phyloP scores from a whole-genome alignment of 2,329 filamentous ascomycete genomes.

The Chaetomiaceae sp. region DNA sequence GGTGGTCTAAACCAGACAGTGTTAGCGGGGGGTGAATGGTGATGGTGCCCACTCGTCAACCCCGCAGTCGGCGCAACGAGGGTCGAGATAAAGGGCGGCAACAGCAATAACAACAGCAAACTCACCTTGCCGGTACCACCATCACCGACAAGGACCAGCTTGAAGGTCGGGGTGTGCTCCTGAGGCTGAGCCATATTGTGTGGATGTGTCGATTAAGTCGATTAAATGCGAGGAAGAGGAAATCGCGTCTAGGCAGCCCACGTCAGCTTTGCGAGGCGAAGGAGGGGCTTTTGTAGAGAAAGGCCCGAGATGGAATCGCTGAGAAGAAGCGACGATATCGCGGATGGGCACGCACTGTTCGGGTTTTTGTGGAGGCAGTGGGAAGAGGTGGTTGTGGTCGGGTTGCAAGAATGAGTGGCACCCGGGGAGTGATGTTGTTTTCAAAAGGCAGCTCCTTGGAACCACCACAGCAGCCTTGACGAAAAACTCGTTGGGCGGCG shows the following conservation, averaged over 20 bases:
- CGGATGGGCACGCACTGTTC: constrained; percentile 20
- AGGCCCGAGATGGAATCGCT: constrained; percentile 1
- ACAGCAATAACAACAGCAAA: constrained; percentile 23
- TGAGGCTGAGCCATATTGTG: constrained; percentile 69
- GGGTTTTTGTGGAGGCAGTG: constrained; percentile 12
- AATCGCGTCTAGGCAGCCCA: constrained; percentile 36
- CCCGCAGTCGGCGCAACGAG: constrained; percentile 19
- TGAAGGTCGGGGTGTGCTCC: constrained; percentile 78
- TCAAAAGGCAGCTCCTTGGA: constrained; percentile 26
- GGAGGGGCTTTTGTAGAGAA: constrained; percentile 20
- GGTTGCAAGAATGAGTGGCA: constrained; percentile 27
- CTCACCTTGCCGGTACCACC: constrained; percentile 98
- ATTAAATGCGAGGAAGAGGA: constrained; percentile 28
- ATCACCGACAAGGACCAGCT: constrained; percentile 99
- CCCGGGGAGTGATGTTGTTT: constrained; percentile 27
- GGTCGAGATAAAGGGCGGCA: constrained; percentile 13
- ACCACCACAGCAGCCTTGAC: constrained; percentile 27
- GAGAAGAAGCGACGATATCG: neutral
- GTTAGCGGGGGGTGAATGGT: constrained; percentile 24
- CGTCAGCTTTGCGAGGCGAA: constrained; percentile 19
- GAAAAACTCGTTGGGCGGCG: constrained; percentile 32
- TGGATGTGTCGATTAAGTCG: constrained; percentile 20
- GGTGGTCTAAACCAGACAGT: constrained; percentile 66
- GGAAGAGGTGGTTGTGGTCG: constrained; percentile 21
- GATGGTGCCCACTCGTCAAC: constrained; percentile 14